Base-by-base conservation (phyloP, 495 filamentous ascomycete genomes). In the Parmelia sp. region DNA sequence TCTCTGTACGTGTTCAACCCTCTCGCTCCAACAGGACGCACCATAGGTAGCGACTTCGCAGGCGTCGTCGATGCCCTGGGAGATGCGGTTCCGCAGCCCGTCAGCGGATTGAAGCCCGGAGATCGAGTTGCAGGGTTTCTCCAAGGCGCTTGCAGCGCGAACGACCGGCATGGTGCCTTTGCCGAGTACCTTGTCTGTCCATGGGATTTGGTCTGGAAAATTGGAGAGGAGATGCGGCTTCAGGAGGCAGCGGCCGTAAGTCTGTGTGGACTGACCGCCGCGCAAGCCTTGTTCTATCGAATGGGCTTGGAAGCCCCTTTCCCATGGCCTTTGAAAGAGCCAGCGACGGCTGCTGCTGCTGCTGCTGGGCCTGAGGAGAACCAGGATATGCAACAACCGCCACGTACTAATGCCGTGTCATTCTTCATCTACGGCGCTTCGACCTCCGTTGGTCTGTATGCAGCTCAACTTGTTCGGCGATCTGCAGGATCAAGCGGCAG, bases 121-220 rank as follows among this genome's bases (percentile, higher is more conserved):
- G 57, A 58, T 29, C 57, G 57, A 58, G 57, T 58, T 58, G 57
- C 57, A 40, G 57, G 57, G 3, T 58, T 58, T 14, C 11, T 58
- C 4, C 57, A 58, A 58, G 57, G 57, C 57, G 57, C 57, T 14
- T 58, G 57, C 57, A 58, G 57, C 4, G 35, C 27, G 21, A 58
- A 58, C 35, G 57, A 58, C 12, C 57, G 57, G 57, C 57, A 35
- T 58, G 57, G 57, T 14, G 57, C 57, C 57, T 58, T 58, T 33
- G 57, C 57, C 1, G 11, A 58, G 0, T 58, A 15, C 25, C 57
- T 58, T 23, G 10, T 39, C 8, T 58, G 61, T 14, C 47, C 31
- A 63, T 63, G 61, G 61, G 40, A 55, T 29, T 11, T 51, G 47
- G 51, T 55, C 47, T 63, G 61, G 61, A 56, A 63, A 55, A 23